These are phyloP conservation scores for Dichomitus squalens DNA, from an alignment of 1,284 basidiomycete genomes.

Conservation along the genomic window DNA sequence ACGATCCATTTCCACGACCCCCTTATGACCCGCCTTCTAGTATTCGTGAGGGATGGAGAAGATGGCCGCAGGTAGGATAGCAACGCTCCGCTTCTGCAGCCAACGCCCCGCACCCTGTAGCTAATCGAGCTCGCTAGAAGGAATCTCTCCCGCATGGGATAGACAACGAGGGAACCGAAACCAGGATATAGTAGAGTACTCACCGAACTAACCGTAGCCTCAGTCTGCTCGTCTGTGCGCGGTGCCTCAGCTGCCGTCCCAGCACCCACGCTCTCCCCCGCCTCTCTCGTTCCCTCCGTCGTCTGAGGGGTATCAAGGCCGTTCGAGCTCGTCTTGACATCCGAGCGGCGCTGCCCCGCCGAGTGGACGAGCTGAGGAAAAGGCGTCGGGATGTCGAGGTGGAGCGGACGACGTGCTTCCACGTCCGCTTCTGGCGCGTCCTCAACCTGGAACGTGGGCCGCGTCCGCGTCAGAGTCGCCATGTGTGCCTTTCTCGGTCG, in stretches of 20 bases:
- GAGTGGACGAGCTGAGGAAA: slow-evolving; percentile 32
- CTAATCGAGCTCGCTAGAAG: not conserved
- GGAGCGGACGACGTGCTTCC: slow-evolving; percentile 17
- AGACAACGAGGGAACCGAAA: not conserved
- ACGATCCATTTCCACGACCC: not conserved
- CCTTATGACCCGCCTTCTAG: no score
- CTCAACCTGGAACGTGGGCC: slow-evolving; percentile 6
- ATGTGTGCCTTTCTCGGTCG: slow-evolving; percentile 9
- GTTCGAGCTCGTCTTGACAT: not conserved
- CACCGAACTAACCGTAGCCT: not conserved
- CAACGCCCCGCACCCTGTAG: not conserved
- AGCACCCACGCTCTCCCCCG: not conserved
- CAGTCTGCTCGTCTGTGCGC: not conserved
- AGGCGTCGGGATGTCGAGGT: slow-evolving; percentile 36
- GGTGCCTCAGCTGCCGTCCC: not conserved
- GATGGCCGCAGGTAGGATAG: not conserved
- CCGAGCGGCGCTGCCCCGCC: not conserved
- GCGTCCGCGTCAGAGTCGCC: slow-evolving; percentile 29
- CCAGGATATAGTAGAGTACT: not conserved
- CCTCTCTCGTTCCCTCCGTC: not conserved
- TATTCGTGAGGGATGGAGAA: not conserved
- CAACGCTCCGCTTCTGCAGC: not conserved
- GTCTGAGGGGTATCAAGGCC: not conserved
- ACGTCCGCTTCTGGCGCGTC: not conserved
- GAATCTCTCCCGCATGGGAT: no score